Evolutionary conservation across 2,329 filamentous ascomycete species (phyloP).

Genomic region (Beauveria bassiana): DNA sequence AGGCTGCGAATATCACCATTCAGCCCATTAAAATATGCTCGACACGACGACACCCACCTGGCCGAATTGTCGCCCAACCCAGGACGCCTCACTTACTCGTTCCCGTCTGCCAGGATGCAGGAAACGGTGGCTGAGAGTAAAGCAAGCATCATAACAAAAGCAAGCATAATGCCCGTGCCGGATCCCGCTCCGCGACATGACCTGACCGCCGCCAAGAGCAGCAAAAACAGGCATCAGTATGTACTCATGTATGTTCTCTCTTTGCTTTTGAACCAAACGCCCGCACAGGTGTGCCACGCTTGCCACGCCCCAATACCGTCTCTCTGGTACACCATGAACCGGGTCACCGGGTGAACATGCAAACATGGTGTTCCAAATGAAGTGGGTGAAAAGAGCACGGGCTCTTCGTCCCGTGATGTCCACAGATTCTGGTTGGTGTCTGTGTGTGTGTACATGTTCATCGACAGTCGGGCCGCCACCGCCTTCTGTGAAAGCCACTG

Average conservation of each 20-base stretch:
- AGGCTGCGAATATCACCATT: conserved; percentile 1
- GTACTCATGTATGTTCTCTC: background rate
- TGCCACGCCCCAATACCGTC: conserved; percentile 1
- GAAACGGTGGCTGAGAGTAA: conserved; percentile 2
- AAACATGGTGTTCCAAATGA: conserved; percentile 7
- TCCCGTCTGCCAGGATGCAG: background rate
- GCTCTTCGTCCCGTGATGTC: background rate
- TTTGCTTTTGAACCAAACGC: conserved; percentile 3
- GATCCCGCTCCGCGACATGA: conserved; percentile 3
- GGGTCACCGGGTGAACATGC: conserved; percentile 7
- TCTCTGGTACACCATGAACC: background rate
- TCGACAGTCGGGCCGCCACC: conserved; percentile 5
- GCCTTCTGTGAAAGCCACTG: conserved; percentile 4
- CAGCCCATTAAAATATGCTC: background rate
- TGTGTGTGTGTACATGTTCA: background rate
- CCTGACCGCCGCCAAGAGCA: conserved; percentile 1
- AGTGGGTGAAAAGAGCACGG: background rate
- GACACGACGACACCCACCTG: background rate
- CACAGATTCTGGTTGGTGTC: background rate
- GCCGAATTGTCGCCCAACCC: conserved; percentile 5
- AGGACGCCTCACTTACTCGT: background rate
- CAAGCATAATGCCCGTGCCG: conserved; percentile 6
- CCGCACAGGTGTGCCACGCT: conserved; percentile 3
- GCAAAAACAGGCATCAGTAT: background rate
- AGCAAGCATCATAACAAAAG: conserved; percentile 7